Base-by-base conservation (phyloP, 495 filamentous ascomycete genomes). In the Aspergillus wentii region DNA sequence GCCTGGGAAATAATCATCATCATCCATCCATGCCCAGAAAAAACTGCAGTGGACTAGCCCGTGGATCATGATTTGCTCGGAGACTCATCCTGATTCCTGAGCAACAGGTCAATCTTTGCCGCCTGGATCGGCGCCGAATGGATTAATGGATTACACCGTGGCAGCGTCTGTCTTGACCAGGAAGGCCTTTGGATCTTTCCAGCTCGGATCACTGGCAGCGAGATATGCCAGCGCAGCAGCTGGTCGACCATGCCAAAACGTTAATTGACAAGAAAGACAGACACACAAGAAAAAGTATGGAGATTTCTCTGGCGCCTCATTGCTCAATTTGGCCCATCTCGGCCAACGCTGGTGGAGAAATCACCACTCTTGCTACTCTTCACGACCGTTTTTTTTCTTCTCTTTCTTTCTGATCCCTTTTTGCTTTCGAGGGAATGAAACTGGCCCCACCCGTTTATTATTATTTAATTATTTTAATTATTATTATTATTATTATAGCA, bases 141-240 rank as follows among this genome's bases (percentile, higher is more conserved):
- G n/a, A n/a, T n/a, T n/a, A n/a, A n/a, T n/a, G n/a, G n/a, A 51
- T 56, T 52, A 47, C 43, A 49, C 51, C 48, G 48, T 59, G 48
- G 59, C 60, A 59, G n/a, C n/a, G n/a, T n/a, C n/a, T n/a, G 62
- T 59, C 52, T 45, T 43, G 69, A 67, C 64, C 74, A 76, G 73
- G 74, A 75, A 69, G 67, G 74, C 67, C 60, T n/a, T n/a, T 69
- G 70, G 71, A 72, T 71, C 71, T 72, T 74, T 61, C 62, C 35
- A 40, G 28, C 38, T 35, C 38, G 43, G 44, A 45, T 45, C 43
- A 86, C 82, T 92, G 87, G 88, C 72, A 76, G 79, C 68, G 74
- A 85, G 71, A 71, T 64, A 82, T 83, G 88, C 88, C 88, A 95
- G 72, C 88, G 79, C 88, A 95, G 88, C 88, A 86, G 70, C 53